Evolutionary conservation across 2,329 filamentous ascomycete species (phyloP).

Genomic region (Epichloe baconii): DNA sequence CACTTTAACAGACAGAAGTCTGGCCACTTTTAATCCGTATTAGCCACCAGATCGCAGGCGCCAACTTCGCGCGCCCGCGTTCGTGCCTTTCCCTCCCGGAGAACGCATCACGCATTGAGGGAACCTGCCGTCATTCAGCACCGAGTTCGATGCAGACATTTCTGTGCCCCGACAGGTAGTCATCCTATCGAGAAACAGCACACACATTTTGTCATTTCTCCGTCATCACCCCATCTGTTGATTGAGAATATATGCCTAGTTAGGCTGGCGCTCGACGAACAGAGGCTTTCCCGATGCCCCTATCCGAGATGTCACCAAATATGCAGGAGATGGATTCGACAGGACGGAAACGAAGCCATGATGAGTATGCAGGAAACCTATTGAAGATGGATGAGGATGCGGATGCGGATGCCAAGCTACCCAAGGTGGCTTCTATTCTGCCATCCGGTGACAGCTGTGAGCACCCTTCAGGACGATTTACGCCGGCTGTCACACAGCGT

Average conservation of each 20-base stretch:
- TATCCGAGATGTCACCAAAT: slow-evolving; percentile 34
- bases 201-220: background rate
- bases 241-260: background rate
- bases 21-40: no score
- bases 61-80: slow-evolving; percentile 3
- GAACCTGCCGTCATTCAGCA: background rate
- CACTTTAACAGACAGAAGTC: no score
- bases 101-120: background rate
- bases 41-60: background rate
- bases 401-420: slow-evolving; percentile 10
- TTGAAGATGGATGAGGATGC: slow-evolving; percentile 12
- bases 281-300: slow-evolving; percentile 26
- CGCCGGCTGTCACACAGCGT: background rate
- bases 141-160: background rate
- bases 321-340: slow-evolving; percentile 30
- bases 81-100: background rate
- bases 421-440: slow-evolving; percentile 7
- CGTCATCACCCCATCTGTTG: no score
- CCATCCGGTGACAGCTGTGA: slow-evolving; percentile 13
- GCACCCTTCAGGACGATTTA: background rate
- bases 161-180: background rate
- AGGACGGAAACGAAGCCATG: slow-evolving; percentile 32
- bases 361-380: slow-evolving; percentile 27
- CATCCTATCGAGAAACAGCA: background rate
- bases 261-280: background rate